A percentile compares a stretch with the other conserved stretches of the same genome.
phyloP scores from a whole-genome alignment of 2,329 filamentous ascomycete genomes.

The Blastomyces silverae region DNA sequence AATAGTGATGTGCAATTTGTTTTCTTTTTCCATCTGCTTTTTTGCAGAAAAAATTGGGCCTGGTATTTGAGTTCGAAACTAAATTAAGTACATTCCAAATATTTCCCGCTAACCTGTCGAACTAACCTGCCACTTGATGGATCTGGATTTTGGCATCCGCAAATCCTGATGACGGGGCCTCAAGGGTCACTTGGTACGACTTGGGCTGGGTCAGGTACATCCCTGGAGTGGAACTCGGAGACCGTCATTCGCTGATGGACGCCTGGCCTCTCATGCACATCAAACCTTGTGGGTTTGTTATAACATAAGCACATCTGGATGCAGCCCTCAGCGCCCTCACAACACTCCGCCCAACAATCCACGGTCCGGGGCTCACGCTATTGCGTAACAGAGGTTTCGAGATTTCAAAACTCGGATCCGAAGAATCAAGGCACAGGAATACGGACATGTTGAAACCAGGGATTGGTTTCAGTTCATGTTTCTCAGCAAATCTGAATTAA shows the following conservation, averaged over 20 bases:
- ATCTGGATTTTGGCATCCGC: slow-evolving; percentile 5
- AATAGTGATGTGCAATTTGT: neutral
- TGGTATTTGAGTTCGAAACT: slow-evolving; percentile 10
- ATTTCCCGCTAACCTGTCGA: slow-evolving; percentile 4
- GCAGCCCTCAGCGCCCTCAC: neutral
- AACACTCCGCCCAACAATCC: neutral
- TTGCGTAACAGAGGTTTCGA: slow-evolving; percentile 12
- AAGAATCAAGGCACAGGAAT: slow-evolving; percentile 3
- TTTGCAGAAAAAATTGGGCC: slow-evolving; percentile 1
- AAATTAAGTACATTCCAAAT: slow-evolving; percentile 7
- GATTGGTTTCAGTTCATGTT: neutral
- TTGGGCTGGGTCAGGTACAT: slow-evolving; percentile 4
- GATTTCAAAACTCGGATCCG: slow-evolving; percentile 6
- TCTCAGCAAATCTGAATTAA: neutral
- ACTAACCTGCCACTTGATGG: slow-evolving; percentile 1
- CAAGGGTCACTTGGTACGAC: neutral
- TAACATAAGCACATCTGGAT: slow-evolving; percentile 6
- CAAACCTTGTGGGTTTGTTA: slow-evolving; percentile 8
- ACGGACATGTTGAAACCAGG: neutral
- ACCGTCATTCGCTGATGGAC: neutral
- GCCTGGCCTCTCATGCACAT: slow-evolving; percentile 8
- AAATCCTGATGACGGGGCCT: neutral
- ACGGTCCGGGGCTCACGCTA: slow-evolving; percentile 11
- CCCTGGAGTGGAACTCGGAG: slow-evolving; percentile 8
- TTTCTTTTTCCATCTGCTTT: slow-evolving; percentile 4